phyloP scores from a whole-genome alignment of 305 asterid species.

The Coffea humblotiana region DNA sequence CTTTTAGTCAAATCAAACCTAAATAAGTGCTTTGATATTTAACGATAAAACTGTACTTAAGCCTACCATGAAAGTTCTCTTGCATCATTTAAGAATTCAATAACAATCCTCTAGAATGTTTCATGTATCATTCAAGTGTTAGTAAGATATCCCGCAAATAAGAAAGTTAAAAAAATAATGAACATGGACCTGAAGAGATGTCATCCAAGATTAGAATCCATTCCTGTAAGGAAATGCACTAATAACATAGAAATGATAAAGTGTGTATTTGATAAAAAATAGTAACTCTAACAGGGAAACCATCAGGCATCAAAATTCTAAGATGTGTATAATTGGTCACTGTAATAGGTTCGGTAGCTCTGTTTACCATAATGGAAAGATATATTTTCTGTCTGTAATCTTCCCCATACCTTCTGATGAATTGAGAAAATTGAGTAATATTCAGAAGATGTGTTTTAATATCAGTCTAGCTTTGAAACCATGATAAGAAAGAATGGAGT shows the following conservation, averaged over 20 bases:
- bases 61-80: background rate
- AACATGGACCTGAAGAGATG: background rate
- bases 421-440: too few species aligned
- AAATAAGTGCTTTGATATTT: too few species aligned
- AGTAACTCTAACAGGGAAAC: background rate
- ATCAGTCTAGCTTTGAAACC: too few species aligned
- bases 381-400: too few species aligned
- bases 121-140: background rate
- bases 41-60: too few species aligned
- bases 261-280: background rate
- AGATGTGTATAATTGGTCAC: background rate
- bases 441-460: too few species aligned
- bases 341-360: too few species aligned
- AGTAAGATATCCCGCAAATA: background rate
- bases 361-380: too few species aligned
- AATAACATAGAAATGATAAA: background rate
- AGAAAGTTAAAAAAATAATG: too few species aligned
- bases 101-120: background rate
- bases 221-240: background rate
- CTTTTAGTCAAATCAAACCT: too few species aligned
- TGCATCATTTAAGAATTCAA: background rate
- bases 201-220: background rate
- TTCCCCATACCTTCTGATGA: background rate
- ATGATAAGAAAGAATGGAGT: too few species aligned
- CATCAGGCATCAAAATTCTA: background rate